These are phyloP conservation scores for Prinsepia uniflora DNA, from an alignment of 306 rosid genomes.

Conservation along the genomic window DNA sequence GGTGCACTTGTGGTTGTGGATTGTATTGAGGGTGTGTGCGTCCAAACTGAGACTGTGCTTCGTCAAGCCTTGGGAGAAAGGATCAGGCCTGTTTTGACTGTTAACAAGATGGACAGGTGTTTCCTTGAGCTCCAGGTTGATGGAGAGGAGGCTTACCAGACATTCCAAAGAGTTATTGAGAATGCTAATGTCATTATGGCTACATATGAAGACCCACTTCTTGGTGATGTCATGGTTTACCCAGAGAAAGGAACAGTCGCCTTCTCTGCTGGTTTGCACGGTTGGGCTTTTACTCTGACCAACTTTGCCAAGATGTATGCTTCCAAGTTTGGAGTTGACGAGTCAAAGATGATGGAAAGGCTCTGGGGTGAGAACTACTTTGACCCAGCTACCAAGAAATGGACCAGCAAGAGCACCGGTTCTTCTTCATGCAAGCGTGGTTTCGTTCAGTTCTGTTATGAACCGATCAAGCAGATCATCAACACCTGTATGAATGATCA, in stretches of 20 bases:
- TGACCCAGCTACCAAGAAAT: slow-evolving; percentile 60
- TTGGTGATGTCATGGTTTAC: slow-evolving; percentile 80
- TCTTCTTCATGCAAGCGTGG: slow-evolving; percentile 49
- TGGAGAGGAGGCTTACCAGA: slow-evolving; percentile 93
- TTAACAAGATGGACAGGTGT: slow-evolving; percentile 95
- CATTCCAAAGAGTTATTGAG: slow-evolving; percentile 81
- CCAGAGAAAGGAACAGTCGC: slow-evolving; percentile 96
- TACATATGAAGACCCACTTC: slow-evolving; percentile 88
- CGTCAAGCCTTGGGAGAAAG: slow-evolving; percentile 94
- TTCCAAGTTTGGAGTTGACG: slow-evolving; percentile 85
- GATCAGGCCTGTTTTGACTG: slow-evolving; percentile 80
- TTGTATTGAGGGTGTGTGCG: slow-evolving; percentile 90
- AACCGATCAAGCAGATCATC: slow-evolving; percentile 87
- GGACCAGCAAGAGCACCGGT: slow-evolving; percentile 55
- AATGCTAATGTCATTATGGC: slow-evolving; percentile 98
- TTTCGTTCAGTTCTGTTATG: slow-evolving; percentile 87
- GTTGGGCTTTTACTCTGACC: slow-evolving; percentile 89
- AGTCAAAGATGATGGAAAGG: slow-evolving; percentile 59
- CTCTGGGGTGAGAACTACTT: slow-evolving; percentile 56
- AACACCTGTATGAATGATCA: slow-evolving; percentile 83
- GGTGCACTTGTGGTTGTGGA: slow-evolving; percentile 94
- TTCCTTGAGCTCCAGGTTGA: slow-evolving; percentile 96
- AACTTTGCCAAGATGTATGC: slow-evolving; percentile 96
- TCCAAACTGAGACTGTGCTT: slow-evolving; percentile 86
- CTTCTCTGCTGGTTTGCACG: slow-evolving; percentile 95